A percentile compares a stretch with the other conserved stretches of the same genome.
These are phyloP conservation scores for Flueggea neowawraea DNA, from an alignment of 441 rosid species.

Conservation along the genomic window DNA sequence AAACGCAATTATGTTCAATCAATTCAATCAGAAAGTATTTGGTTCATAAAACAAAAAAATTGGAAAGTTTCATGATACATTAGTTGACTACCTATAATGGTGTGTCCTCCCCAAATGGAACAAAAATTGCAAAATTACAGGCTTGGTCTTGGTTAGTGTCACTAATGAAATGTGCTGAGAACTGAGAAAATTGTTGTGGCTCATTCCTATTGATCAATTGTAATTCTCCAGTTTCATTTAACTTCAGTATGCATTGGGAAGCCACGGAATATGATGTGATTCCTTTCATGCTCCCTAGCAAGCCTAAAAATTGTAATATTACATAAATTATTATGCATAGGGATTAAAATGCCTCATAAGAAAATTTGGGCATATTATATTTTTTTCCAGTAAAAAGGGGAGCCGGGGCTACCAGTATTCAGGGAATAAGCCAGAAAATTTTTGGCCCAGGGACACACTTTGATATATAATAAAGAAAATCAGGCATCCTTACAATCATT, in stretches of 20 bases:
- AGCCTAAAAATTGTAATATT: conserved; percentile 54
- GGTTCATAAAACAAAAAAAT: neutral
- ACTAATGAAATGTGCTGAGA: conserved; percentile 62
- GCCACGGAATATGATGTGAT: conserved; percentile 54
- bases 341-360: too few relatives aligned
- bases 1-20: too few relatives aligned
- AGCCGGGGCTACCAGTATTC: too few relatives aligned
- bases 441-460: too few relatives aligned
- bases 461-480: too few relatives aligned
- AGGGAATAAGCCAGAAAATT: too few relatives aligned
- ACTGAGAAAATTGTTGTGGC: conserved; percentile 36
- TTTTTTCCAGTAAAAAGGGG: too few relatives aligned
- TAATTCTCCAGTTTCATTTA: conserved; percentile 52
- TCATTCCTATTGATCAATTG: conserved; percentile 38
- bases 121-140: conserved; percentile 70
- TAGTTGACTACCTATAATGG: conserved; percentile 56
- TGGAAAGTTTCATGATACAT: neutral
- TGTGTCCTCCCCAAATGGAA: conserved; percentile 46
- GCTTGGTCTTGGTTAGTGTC: conserved; percentile 46
- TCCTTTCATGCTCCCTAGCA: conserved; percentile 65
- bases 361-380: too few relatives aligned
- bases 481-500: too few relatives aligned
- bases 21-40: too few relatives aligned
- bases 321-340: too few relatives aligned
- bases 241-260: conserved; percentile 63